phyloP scores from a whole-genome alignment of 164 flowering plant species.

The Litsea cubeba region DNA sequence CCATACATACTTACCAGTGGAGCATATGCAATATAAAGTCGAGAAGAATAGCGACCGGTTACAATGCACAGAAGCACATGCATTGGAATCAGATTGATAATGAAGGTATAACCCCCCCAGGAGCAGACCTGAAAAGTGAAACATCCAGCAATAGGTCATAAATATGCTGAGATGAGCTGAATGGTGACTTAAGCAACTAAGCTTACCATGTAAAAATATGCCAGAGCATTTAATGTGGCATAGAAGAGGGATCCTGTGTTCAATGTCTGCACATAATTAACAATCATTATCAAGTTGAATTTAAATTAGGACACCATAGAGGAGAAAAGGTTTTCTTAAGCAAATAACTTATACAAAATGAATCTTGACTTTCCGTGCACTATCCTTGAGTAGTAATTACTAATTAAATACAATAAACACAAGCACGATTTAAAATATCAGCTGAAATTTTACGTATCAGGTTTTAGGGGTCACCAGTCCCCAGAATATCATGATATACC shows the following conservation, averaged over 20 bases:
- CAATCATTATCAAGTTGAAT: constrained; percentile 3
- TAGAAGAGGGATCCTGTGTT: constrained; percentile 98
- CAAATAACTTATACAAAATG: not conserved
- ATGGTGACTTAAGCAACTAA: constrained; percentile 9
- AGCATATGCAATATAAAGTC: constrained; percentile 92
- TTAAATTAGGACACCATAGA: not conserved
- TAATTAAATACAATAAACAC: no score
- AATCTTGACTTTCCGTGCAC: not conserved
- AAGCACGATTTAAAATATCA: no score
- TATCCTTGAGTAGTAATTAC: not conserved
- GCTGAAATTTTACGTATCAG: no score
- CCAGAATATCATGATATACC: no score
- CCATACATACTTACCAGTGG: constrained; percentile 73
- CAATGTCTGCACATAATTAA: constrained; percentile 65
- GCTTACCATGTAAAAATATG: constrained; percentile 96
- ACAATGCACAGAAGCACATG: constrained; percentile 94
- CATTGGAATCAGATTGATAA: constrained; percentile 98
- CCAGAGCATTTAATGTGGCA: constrained; percentile 85
- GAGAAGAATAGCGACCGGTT: constrained; percentile 93
- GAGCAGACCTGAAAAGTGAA: constrained; percentile 78
- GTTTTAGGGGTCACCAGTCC: no score
- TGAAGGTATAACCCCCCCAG: constrained; percentile 99
- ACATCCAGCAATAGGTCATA: not conserved
- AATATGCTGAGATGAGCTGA: not conserved
- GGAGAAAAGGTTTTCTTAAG: not conserved